These are phyloP conservation scores for Suillus brevipes DNA, from an alignment of 768 basidiomycete genomes.

Conservation along the genomic window DNA sequence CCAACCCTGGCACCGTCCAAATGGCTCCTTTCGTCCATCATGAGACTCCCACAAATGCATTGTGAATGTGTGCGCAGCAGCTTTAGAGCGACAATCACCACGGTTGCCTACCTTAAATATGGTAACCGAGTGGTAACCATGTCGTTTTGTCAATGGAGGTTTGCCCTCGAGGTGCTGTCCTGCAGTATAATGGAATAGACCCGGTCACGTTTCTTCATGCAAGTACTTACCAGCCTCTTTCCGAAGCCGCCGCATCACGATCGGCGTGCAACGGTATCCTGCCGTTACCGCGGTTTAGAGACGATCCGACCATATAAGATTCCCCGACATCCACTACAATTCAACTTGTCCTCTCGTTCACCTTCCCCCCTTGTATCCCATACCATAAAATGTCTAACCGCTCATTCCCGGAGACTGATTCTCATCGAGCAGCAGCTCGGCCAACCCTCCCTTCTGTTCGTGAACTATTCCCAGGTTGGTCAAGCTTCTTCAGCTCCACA, in stretches of 20 bases:
- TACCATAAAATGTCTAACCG: slow-evolving; percentile 32
- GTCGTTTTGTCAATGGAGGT: slow-evolving; percentile 16
- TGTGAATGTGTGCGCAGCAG: slow-evolving; percentile 34
- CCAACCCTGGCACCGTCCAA: slow-evolving; percentile 15
- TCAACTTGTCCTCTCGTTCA: slow-evolving; percentile 12
- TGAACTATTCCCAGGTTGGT: slow-evolving; percentile 62
- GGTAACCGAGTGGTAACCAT: slow-evolving; percentile 31
- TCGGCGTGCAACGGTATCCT: slow-evolving; percentile 24
- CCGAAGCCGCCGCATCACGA: slow-evolving; percentile 24
- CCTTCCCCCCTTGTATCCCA: slow-evolving; percentile 19
- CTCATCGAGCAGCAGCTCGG: slow-evolving; percentile 34
- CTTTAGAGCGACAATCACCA: slow-evolving; percentile 32
- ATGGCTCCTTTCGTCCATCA: slow-evolving; percentile 11
- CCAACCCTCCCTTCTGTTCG: slow-evolving; percentile 73
- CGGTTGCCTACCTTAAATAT: slow-evolving; percentile 25
- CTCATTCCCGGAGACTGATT: slow-evolving; percentile 26
- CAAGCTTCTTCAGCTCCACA: neutral
- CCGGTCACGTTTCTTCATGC: slow-evolving; percentile 29
- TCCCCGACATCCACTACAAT: slow-evolving; percentile 10
- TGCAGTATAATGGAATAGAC: slow-evolving; percentile 24
- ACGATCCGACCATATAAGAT: slow-evolving; percentile 8
- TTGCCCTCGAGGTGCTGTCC: slow-evolving; percentile 19
- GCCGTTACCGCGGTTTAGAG: slow-evolving; percentile 1
- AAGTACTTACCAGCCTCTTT: slow-evolving; percentile 14
- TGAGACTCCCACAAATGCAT: slow-evolving; percentile 13